These are phyloP conservation scores for Pyricularia grisea DNA, from an alignment of 2,329 filamentous ascomycete genomes.

Conservation along the genomic window DNA sequence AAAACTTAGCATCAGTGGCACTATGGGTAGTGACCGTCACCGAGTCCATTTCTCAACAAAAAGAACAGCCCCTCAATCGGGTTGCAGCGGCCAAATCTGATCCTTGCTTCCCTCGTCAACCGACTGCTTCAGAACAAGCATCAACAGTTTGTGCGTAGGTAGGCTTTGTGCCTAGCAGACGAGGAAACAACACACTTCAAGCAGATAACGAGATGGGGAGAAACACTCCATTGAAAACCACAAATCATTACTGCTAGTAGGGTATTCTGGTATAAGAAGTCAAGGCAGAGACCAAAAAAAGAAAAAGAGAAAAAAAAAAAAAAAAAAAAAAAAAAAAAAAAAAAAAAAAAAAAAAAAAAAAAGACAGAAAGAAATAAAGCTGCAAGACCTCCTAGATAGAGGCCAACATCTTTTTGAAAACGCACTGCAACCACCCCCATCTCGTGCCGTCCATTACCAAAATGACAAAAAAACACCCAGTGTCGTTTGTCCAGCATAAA, in stretches of 20 bases:
- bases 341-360: constrained; percentile 6
- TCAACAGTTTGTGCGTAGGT: no score
- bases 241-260: background rate
- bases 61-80: no score
- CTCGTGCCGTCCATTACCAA: background rate
- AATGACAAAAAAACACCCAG: background rate
- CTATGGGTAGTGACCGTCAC: no score
- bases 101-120: no score
- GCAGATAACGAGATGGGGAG: background rate
- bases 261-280: background rate
- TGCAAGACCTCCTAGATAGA: background rate
- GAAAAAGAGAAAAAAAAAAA: background rate
- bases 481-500: background rate
- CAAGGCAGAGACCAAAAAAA: background rate
- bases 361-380: constrained; percentile 1
- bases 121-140: no score
- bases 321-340: constrained; percentile 7
- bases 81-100: no score
- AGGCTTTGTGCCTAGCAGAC: no score
- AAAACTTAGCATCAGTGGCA: no score
- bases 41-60: no score
- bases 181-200: background rate
- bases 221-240: background rate
- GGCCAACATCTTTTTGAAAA: background rate
- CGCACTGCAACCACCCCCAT: background rate